Base-by-base conservation (phyloP, 176 grass and related monocot genomes). In the Musa schizocarpa region DNA sequence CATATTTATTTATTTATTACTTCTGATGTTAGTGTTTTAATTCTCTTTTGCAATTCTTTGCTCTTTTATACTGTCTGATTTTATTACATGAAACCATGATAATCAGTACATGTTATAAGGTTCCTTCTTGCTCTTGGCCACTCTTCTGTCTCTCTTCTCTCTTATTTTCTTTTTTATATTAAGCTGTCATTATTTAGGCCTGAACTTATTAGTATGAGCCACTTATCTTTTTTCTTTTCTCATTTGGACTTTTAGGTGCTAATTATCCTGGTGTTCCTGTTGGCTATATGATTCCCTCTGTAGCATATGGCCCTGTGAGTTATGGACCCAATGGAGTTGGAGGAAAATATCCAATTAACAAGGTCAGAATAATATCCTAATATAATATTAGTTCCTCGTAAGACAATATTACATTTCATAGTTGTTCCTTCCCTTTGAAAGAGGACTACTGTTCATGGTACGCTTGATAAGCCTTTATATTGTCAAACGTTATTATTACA, bases 241-340 rank as follows among this genome's bases (percentile, higher is more conserved):
- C 78, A 58, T 54, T 22, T 78, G 52, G 24, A 85, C 63, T 54
- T 54, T 29, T 81, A 89, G 87, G 87, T 78, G 79, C 90, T 77
- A 68, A 74, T 74, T 89, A 88, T 68, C 85, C 87, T 83, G 80
- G 82, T 71, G 90, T 92, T 83, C 84, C 87, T 53, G 82, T 93
- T 82, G 90, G 94, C 59, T 98, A 93, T 84, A 91, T 90, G 83
- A 88, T 90, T 80, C 88, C 94, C 29, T 78, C 81, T 53, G 80
- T 90, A 78, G 81, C 90, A 72, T 93, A 89, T 78, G 80, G 85
- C 73, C 72, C 84, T 74, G 54, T 81, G 63, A 89, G 78, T 74
- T 98, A 98, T 76, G 90, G 86, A 55, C 83, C 87, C 74, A 98
- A 90, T 87, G 94, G 88, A 23, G 76, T 83, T 72, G 90, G 88